Base-by-base conservation (phyloP, 179 eudicot genomes). In the Pouteria campechiana region DNA sequence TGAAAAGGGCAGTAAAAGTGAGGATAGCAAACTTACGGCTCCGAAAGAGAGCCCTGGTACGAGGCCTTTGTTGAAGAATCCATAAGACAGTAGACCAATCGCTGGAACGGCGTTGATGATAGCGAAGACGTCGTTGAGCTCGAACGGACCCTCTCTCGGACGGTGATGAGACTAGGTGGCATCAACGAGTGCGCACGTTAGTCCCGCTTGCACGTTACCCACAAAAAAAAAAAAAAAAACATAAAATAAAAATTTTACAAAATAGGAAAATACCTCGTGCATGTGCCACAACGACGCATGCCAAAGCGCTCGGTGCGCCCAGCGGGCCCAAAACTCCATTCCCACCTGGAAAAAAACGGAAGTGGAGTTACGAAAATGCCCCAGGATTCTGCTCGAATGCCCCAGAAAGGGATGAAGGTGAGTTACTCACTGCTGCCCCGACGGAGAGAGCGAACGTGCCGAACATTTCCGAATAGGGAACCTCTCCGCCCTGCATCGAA, bases 271-370 rank as follows among this genome's bases (percentile, higher is more conserved):
- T 17, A 89, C 98, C 94, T 86, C 92, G 48, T 90, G 98, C 98
- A 90, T 86, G 61, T 81, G 78, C 98, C 98, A 90, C 37, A 90
- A 48, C 4, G 98, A 90, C 49, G 98, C 98, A 43, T 90, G 98
- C 98, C 98, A 90, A 0, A 90, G 81, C 42, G 79, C 98, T 50
- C 37, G 56, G 50, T 90, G 98, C 9, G 98, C 98, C 98, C 98
- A 90, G 63, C 87, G 68, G n/a, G 98, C 98, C 98, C 98, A 90
- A 47, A 69, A 86, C 58, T 90, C 98, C 98, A 90, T 90, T 1
- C 98, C 98, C 37, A 90, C 98, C 98, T 90, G 64, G 24, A 69
- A 39, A 22, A 18, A 9, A 31, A 48, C 13, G 8, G 6, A 3
- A 3, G 5, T 7, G 7, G 23, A 8, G 2, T 39, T 7, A 39